phyloP scores from a whole-genome alignment of 2,329 filamentous ascomycete genomes.

The Fusarium humuli region DNA sequence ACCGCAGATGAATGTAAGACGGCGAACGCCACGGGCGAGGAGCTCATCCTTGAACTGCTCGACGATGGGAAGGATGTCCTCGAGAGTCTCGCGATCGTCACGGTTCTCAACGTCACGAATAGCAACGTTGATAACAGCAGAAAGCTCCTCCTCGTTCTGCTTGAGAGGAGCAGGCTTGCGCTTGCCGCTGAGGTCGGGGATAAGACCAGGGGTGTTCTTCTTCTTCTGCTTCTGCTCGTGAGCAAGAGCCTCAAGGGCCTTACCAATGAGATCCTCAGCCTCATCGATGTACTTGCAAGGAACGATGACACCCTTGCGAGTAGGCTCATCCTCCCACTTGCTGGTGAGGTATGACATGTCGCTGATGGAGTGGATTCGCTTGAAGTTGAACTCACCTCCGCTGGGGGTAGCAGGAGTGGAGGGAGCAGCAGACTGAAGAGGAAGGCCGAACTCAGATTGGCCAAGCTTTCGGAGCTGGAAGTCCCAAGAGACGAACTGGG shows the following conservation, averaged over 20 bases:
- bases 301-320: slow-evolving; percentile 92
- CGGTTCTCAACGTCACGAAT: slow-evolving; percentile 87
- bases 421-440: slow-evolving; percentile 81
- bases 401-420: slow-evolving; percentile 85
- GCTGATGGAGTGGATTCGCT: slow-evolving; percentile 92
- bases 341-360: slow-evolving; percentile 91
- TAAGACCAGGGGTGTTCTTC: slow-evolving; percentile 66
- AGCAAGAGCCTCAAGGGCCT: slow-evolving; percentile 87
- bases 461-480: slow-evolving; percentile 95
- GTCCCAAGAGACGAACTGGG: slow-evolving; percentile 92
- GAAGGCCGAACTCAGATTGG: slow-evolving; percentile 87
- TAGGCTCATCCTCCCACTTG: slow-evolving; percentile 79
- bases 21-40: slow-evolving; percentile 81
- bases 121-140: slow-evolving; percentile 91
- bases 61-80: slow-evolving; percentile 80
- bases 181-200: slow-evolving; percentile 80
- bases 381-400: slow-evolving; percentile 70
- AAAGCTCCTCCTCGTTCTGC: slow-evolving; percentile 74
- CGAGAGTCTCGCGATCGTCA: slow-evolving; percentile 83
- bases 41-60: slow-evolving; percentile 87
- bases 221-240: slow-evolving; percentile 68
- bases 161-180: slow-evolving; percentile 62
- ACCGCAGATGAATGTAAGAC: slow-evolving; percentile 95
- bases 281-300: slow-evolving; percentile 95
- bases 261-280: slow-evolving; percentile 84